Conservation (phyloP, 805 yeast species). For the Brettanomyces naardenensis region DNA sequence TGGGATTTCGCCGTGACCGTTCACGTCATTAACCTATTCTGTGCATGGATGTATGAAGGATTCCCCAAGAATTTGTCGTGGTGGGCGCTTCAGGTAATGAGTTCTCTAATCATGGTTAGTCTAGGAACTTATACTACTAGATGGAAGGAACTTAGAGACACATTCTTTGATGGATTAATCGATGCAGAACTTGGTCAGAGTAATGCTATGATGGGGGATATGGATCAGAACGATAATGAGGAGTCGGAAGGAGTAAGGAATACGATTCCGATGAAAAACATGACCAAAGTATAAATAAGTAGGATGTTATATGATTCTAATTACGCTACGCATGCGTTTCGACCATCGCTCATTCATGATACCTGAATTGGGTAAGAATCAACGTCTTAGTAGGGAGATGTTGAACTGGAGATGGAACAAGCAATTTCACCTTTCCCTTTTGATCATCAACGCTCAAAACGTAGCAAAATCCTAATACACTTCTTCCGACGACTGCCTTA, state of each 20-base stretch:
- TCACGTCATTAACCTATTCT: constrained; percentile 68
- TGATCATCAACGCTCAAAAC: constrained; percentile 56
- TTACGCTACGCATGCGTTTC: too few relatives aligned
- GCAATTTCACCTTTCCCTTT: constrained; percentile 56
- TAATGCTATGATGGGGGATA: background rate
- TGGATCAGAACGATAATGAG: too few relatives aligned
- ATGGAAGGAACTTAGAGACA: constrained; percentile 84
- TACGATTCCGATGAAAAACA: too few relatives aligned
- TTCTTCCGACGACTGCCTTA: constrained; percentile 11
- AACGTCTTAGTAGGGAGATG: constrained; percentile 68
- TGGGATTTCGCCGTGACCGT: constrained; percentile 96
- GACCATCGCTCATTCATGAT: constrained; percentile 58
- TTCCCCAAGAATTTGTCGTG: constrained; percentile 71
- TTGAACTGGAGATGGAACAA: constrained; percentile 81
- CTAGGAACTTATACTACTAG: constrained; percentile 86
- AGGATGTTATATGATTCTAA: too few relatives aligned
- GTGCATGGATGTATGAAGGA: constrained; percentile 57
- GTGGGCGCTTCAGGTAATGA: constrained; percentile 74
- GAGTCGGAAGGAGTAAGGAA: too few relatives aligned
- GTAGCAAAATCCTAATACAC: constrained; percentile 71
- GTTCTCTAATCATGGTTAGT: constrained; percentile 61
- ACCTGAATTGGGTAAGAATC: constrained; percentile 71
- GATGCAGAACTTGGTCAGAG: constrained; percentile 45
- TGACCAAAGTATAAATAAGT: too few relatives aligned
- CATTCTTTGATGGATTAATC: constrained; percentile 79